Conservation (phyloP, 2,329 filamentous ascomycete species). For the Xylaria multiplex region DNA sequence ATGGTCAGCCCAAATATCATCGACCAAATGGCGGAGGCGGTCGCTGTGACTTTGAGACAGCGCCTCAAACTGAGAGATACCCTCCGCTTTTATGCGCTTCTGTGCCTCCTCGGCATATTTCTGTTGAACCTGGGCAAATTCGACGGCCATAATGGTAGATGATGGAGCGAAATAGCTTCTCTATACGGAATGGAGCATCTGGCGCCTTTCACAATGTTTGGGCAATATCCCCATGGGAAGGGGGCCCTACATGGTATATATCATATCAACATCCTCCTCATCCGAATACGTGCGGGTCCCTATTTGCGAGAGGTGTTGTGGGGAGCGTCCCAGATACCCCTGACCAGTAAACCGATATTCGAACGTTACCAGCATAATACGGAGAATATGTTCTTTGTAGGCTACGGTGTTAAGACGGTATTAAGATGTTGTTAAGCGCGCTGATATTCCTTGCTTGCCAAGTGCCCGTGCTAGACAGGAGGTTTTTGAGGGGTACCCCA, state of each 20-base stretch:
- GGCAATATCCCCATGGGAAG: not conserved
- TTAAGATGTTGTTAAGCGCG: no score
- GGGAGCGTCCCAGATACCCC: not conserved
- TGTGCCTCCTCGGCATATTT: slow-evolving; percentile 46
- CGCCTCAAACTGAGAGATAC: slow-evolving; percentile 41
- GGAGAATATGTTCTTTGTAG: no score
- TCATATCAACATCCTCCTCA: not conserved
- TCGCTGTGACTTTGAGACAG: slow-evolving; percentile 43
- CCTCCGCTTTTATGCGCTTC: slow-evolving; percentile 47
- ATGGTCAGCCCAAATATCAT: slow-evolving; percentile 48
- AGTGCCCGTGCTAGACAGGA: no score
- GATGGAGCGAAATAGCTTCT: not conserved
- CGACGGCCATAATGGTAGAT: slow-evolving; percentile 37
- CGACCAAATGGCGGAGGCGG: slow-evolving; percentile 45
- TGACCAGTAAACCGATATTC: not conserved
- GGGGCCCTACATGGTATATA: slow-evolving; percentile 5
- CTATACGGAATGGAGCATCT: not conserved
- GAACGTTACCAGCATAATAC: not conserved
- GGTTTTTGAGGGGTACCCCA: not conserved
- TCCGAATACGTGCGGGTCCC: slow-evolving; percentile 9
- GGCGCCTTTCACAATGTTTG: not conserved
- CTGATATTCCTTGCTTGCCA: no score
- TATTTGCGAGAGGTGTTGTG: not conserved
- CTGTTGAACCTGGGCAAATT: slow-evolving; percentile 41
- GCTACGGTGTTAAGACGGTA: no score